Percentiles rank a stretch among this genome's conserved stretches.
phyloP scores from a whole-genome alignment of 2,329 filamentous ascomycete genomes.

The Arthrobotrys pseudoclavata region DNA sequence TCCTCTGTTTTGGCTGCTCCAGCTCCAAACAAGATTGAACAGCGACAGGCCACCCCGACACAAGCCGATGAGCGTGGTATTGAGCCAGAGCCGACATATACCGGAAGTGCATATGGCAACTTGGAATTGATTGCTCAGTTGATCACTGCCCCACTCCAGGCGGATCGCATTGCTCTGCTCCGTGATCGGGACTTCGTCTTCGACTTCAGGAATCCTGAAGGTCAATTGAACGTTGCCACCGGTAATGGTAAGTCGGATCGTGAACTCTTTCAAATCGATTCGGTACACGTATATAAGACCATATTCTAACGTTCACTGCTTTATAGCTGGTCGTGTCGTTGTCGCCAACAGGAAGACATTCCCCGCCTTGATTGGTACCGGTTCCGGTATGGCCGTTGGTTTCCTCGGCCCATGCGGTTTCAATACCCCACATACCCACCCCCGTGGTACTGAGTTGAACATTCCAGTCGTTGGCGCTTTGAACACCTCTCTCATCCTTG shows the following conservation, averaged over 20 bases:
- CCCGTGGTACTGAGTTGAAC: constrained; percentile 64
- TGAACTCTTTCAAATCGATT: constrained; percentile 41
- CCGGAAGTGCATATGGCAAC: constrained; percentile 48
- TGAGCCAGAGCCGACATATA: constrained; percentile 44
- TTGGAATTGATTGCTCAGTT: constrained; percentile 54
- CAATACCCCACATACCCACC: constrained; percentile 72
- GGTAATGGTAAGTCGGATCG: constrained; percentile 56
- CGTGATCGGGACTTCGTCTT: constrained; percentile 69
- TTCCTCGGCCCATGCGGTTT: constrained; percentile 67
- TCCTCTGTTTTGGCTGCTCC: constrained; percentile 52
- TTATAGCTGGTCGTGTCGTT: constrained; percentile 69
- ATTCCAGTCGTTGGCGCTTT: constrained; percentile 58
- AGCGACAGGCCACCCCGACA: constrained; percentile 41
- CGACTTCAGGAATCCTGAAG: constrained; percentile 67
- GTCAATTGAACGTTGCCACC: constrained; percentile 43
- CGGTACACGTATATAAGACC: background rate
- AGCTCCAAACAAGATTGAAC: constrained; percentile 44
- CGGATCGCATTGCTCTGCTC: constrained; percentile 61
- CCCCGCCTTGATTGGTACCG: constrained; percentile 71
- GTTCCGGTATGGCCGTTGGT: constrained; percentile 70
- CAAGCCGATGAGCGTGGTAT: constrained; percentile 23
- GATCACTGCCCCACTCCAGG: constrained; percentile 47
- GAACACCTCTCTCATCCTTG: constrained; percentile 53
- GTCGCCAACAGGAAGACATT: constrained; percentile 72
- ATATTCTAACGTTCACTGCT: constrained; percentile 61